Conservation (phyloP, 2,329 filamentous ascomycete genomes). For the Ilyonectria sp. region DNA sequence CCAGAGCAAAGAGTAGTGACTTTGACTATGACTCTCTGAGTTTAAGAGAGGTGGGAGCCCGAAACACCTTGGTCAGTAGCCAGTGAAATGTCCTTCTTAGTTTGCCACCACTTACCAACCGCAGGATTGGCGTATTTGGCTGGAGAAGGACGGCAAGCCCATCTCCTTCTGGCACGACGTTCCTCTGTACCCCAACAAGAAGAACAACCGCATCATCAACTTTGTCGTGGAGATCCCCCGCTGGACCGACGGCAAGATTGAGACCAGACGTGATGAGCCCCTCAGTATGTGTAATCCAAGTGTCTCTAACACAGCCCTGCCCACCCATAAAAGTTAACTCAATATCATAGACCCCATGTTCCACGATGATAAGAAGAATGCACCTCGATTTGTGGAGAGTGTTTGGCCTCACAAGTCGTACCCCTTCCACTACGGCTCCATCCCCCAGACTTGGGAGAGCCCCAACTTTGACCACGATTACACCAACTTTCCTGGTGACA, state of each 20-base stretch:
- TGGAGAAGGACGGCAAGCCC: slow-evolving; percentile 56
- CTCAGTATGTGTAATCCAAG: slow-evolving; percentile 49
- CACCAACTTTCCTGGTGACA: slow-evolving; percentile 57
- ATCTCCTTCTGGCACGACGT: slow-evolving; percentile 61
- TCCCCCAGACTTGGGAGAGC: slow-evolving; percentile 62
- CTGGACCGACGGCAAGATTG: slow-evolving; percentile 59
- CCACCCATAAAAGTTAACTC: not conserved
- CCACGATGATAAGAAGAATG: slow-evolving; percentile 56
- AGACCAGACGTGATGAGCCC: slow-evolving; percentile 57
- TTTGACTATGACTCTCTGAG: slow-evolving; percentile 51
- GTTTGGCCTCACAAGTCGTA: slow-evolving; percentile 62
- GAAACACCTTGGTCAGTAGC: slow-evolving; percentile 54
- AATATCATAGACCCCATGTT: slow-evolving; percentile 56
- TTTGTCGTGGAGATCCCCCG: slow-evolving; percentile 60
- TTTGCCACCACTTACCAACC: not conserved
- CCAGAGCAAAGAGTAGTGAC: slow-evolving; percentile 22
- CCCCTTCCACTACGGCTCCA: slow-evolving; percentile 60
- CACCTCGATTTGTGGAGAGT: slow-evolving; percentile 57
- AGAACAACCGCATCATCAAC: slow-evolving; percentile 54
- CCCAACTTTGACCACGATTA: slow-evolving; percentile 58
- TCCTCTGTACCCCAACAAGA: slow-evolving; percentile 55
- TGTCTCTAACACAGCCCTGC: not conserved
- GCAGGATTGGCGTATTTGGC: slow-evolving; percentile 59
- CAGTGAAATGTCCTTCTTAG: rapidly evolving
- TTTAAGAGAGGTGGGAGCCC: slow-evolving; percentile 55